Base-by-base conservation (phyloP, 257 asterid genomes). In the Verbascum thapsus region DNA sequence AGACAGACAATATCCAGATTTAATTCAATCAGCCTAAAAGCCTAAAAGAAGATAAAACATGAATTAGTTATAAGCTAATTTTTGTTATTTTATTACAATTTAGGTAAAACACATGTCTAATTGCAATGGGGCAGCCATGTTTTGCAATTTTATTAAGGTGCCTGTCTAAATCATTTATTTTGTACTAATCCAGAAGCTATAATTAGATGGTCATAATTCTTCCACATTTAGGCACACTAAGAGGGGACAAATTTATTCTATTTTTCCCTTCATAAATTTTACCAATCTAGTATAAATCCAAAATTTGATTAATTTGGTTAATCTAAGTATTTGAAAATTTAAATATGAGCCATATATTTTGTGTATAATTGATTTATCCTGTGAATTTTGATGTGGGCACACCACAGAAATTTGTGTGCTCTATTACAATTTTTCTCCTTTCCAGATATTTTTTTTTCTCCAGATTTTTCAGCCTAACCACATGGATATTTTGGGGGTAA, bases 381-480 rank as follows among this genome's bases (percentile, higher is more conserved):
- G 32, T 26, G 32, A 15, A 7, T n/a, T 13, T 16, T 1, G 38
- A 51, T 8, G 3, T 23, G 39, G 20, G 40, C 30, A 19, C 19
- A 26, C 1, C 20, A 26, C 11, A 30, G 3, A 12, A 23, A 5
- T 12, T 16, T 0, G 20, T 53, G 58, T 26, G 23, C 58, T 18
- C 41, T 53, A 53, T 6, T 0, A 1, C 2, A 11, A 6, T 8
- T n/a, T 30, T 1, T 12, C 43, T n/a, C 0, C 8, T 30, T 7
- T 54, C 8, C 9, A 40, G 70, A 63, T 68, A 51, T 72, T 53
- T 5, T 23, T n/a, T n/a, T n/a, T n/a, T n/a, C n/a, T n/a, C n/a
- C 32, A 26, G 32, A 26, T 26, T 5, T 26, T 26, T 26, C 32
- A 2, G 32, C 32, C 32, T 26, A 26, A 26, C 32, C 32, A 26